Percentiles rank a stretch among this genome's conserved stretches.
Conservation (phyloP, 495 filamentous ascomycete genomes). For the Pseudoneurospora amorphoporcata region DNA sequence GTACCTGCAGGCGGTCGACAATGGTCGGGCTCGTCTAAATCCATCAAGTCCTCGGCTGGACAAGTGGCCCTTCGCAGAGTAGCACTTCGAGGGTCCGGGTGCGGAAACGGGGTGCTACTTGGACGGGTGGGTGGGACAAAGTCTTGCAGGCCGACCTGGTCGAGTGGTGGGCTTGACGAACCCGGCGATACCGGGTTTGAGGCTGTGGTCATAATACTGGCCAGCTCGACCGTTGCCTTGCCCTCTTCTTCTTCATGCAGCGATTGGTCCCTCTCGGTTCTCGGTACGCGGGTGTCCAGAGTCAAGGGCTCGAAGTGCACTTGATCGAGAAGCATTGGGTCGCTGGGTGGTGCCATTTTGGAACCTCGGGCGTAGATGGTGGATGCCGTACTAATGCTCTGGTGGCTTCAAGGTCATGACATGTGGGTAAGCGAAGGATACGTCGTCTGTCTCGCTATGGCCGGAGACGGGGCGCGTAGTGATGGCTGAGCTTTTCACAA, state of each 20-base stretch:
- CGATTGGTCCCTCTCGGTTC: slow-evolving; percentile 17
- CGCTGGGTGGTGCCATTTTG: slow-evolving; percentile 10
- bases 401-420: not conserved
- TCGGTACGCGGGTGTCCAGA: slow-evolving; percentile 17
- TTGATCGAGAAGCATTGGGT: slow-evolving; percentile 13
- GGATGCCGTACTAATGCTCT: not conserved
- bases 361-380: not conserved
- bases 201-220: slow-evolving; percentile 40
- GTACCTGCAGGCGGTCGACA: slow-evolving; percentile 3
- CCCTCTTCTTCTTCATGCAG: slow-evolving; percentile 30
- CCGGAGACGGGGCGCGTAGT: not conserved
- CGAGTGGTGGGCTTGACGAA: slow-evolving; percentile 41
- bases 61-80: slow-evolving; percentile 31
- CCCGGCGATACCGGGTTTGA: slow-evolving; percentile 45
- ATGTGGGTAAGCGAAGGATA: not conserved
- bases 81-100: slow-evolving; percentile 35
- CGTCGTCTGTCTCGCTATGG: not conserved
- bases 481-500: not conserved
- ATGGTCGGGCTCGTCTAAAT: slow-evolving; percentile 12
- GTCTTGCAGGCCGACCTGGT: slow-evolving; percentile 33
- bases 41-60: slow-evolving; percentile 20
- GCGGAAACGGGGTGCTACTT: slow-evolving; percentile 47
- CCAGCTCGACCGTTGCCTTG: slow-evolving; percentile 33
- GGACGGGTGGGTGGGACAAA: slow-evolving; percentile 43
- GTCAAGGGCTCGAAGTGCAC: slow-evolving; percentile 17